Evolutionary conservation across 2,329 filamentous ascomycete species (phyloP), one percentile per base, ranked within the genome.

Genomic region (Fusarium protoensiforme): DNA sequence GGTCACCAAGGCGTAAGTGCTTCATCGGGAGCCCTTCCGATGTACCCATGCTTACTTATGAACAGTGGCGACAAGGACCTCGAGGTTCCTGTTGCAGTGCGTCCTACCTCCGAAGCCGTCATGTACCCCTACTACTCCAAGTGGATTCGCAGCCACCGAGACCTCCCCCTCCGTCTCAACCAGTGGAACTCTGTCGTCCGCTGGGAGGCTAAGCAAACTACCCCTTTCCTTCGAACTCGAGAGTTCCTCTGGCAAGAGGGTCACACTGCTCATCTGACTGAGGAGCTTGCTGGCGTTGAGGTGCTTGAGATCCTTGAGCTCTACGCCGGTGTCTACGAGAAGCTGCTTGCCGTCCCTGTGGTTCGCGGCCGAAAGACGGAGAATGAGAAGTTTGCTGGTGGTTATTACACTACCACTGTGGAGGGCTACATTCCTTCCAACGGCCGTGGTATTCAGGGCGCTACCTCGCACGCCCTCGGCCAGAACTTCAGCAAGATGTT

Each of bases 401-500:
- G 95, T 75, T 92, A 96, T 85, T 99, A 97, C 87, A 98, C 96
- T 56, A 97, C 96, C 67, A 99, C 96, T 1, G 93, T 97, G 56
- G 96, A 99, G 85, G 96, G 95, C 36, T 99, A 98, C 83, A 98
- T 99, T 75, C 95, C 96, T 38, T 92, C 94, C 71, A 98, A 97
- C 74, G 96, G 96, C 27, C 93, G 96, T 81, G 96, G 96, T 82
- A 98, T 99, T 69, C 96, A 99, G 85, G 96, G 95, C 75, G 96
- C 92, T 61, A 99, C 96, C 43, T 98, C 94, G 61, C 96, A 99
- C 86, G 94, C 92, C 78, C 88, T 99, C 10, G 96, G 96, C 61
- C 96, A 99, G 85, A 98, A 99, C 86, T 99, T 99, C 85, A 95
- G 93, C 83, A 98, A 97, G 85, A 99, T 99, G 95, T 99, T 98